These are phyloP conservation scores for Croton laevigatus DNA, from an alignment of 441 rosid genomes.

Conservation along the genomic window DNA sequence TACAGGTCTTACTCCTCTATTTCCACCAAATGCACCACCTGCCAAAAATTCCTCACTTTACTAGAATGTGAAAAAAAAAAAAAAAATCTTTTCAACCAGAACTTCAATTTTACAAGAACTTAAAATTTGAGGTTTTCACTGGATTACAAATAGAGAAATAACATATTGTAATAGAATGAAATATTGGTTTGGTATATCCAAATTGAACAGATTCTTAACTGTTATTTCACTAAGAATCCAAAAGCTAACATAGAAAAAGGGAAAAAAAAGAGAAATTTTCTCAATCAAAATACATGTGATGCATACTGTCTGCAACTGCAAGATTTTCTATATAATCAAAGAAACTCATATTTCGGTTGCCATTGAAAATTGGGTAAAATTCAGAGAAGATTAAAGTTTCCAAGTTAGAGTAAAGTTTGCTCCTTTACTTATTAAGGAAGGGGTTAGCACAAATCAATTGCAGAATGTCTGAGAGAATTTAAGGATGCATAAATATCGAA, in stretches of 20 bases:
- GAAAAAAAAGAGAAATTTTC: background rate
- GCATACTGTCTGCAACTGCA: no score
- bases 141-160: background rate
- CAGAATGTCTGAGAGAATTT: background rate
- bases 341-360: background rate
- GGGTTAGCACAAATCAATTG: background rate
- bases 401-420: background rate
- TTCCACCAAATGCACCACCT: constrained; percentile 98
- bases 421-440: no score
- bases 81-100: background rate
- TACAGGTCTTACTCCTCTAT: constrained; percentile 78
- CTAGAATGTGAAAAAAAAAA: background rate
- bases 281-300: background rate
- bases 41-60: constrained; percentile 12
- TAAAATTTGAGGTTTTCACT: background rate
- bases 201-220: background rate
- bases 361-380: background rate
- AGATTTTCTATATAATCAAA: background rate
- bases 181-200: background rate
- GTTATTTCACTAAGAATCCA: background rate
- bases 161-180: no score
- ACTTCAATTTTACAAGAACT: background rate
- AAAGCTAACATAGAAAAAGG: no score
- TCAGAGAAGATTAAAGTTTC: background rate
- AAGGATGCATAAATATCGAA: background rate